Evolutionary conservation across 2,329 filamentous ascomycete species (phyloP).

Genomic region (Aspergillus tubingensis): DNA sequence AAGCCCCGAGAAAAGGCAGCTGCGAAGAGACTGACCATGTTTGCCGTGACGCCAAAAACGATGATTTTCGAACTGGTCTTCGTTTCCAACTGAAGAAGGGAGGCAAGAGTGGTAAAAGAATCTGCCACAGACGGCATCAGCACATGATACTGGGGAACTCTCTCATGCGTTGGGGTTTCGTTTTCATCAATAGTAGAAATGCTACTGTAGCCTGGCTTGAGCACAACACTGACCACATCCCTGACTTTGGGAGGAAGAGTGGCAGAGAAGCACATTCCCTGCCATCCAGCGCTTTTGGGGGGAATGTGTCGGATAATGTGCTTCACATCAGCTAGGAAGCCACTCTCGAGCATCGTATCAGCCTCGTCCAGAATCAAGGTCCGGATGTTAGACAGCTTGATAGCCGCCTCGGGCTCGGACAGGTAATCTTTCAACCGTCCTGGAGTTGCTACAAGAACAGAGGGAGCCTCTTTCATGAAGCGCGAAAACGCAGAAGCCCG

Average conservation of each 20-base stretch:
- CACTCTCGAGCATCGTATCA: conserved; percentile 36
- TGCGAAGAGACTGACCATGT: conserved; percentile 61
- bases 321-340: conserved; percentile 55
- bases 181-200: conserved; percentile 79
- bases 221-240: conserved; percentile 68
- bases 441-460: conserved; percentile 51
- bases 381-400: conserved; percentile 50
- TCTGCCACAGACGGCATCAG: conserved; percentile 46
- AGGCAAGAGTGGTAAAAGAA: conserved; percentile 48
- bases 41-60: conserved; percentile 78
- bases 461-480: conserved; percentile 33
- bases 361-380: conserved; percentile 53
- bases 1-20: conserved; percentile 52
- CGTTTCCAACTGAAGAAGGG: conserved; percentile 45
- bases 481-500: conserved; percentile 29
- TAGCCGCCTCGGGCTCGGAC: conserved; percentile 43
- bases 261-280: conserved; percentile 79
- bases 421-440: conserved; percentile 52
- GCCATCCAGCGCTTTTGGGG: conserved; percentile 48
- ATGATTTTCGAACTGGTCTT: conserved; percentile 8
- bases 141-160: conserved; percentile 53
- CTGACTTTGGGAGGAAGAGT: conserved; percentile 84
- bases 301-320: conserved; percentile 55
- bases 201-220: conserved; percentile 69
- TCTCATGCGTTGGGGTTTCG: conserved; percentile 72